phyloP scores from a whole-genome alignment of 1,284 basidiomycete species.

The Malassezia yamatoensis region DNA sequence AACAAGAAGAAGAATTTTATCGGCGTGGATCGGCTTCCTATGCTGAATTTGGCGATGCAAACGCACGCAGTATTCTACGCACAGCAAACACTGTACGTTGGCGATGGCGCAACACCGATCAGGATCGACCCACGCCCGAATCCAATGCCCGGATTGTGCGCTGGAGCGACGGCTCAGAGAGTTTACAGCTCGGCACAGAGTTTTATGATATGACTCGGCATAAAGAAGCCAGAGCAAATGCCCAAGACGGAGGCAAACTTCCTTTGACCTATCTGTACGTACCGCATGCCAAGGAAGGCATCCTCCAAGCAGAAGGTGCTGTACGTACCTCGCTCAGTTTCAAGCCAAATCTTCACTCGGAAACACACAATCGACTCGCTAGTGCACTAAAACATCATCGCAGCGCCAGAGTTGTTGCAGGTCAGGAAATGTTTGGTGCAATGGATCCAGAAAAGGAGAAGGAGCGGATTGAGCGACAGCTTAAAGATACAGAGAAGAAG shows the following conservation, averaged over 20 bases:
- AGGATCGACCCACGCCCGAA: slow-evolving; percentile 60
- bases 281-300: slow-evolving; percentile 72
- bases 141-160: slow-evolving; percentile 76
- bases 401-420: slow-evolving; percentile 58
- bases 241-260: slow-evolving; percentile 17
- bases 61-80: slow-evolving; percentile 52
- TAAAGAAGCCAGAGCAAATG: slow-evolving; percentile 18
- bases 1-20: slow-evolving; percentile 27
- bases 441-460: slow-evolving; percentile 58
- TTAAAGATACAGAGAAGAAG: slow-evolving; percentile 39
- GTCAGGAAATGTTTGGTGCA: slow-evolving; percentile 22
- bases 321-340: slow-evolving; percentile 73
- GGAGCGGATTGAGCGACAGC: slow-evolving; percentile 38
- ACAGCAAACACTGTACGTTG: slow-evolving; percentile 83
- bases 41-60: slow-evolving; percentile 48
- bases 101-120: slow-evolving; percentile 66
- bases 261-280: slow-evolving; percentile 66
- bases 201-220: slow-evolving; percentile 63
- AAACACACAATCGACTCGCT: slow-evolving; percentile 76
- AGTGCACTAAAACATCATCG: slow-evolving; percentile 69
- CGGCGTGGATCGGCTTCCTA: slow-evolving; percentile 53
- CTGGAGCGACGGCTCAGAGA: slow-evolving; percentile 82
- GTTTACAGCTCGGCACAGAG: slow-evolving; percentile 73
- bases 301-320: slow-evolving; percentile 71
- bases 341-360: slow-evolving; percentile 76